Conservation (phyloP, 352 stramenopile species). For the Globisporangium paroecandrum region DNA sequence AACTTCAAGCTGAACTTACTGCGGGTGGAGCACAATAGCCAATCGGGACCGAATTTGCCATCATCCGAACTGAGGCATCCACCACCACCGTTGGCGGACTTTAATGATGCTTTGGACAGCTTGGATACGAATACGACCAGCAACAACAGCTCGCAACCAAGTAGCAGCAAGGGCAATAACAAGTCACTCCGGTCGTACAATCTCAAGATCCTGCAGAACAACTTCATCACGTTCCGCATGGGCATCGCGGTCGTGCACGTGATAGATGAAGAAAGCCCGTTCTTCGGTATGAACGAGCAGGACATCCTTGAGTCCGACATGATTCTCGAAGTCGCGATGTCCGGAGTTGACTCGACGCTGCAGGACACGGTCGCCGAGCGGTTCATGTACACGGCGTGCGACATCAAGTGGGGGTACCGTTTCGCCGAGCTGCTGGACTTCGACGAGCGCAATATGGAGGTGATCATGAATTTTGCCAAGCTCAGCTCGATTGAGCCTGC, state of each 20-base stretch:
- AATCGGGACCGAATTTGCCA: background rate
- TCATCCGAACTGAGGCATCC: background rate
- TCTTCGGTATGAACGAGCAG: slow-evolving; percentile 56
- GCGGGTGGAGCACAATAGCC: slow-evolving; percentile 55
- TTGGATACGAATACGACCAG: background rate
- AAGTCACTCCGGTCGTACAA: slow-evolving; percentile 74
- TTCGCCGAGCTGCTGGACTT: slow-evolving; percentile 77
- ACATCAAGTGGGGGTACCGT: slow-evolving; percentile 66
- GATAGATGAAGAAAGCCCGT: slow-evolving; percentile 63
- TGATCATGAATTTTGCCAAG: slow-evolving; percentile 81
- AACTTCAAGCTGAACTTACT: slow-evolving; percentile 78
- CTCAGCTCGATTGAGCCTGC: slow-evolving; percentile 57
- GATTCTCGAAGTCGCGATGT: slow-evolving; percentile 74
- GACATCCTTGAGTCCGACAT: slow-evolving; percentile 67
- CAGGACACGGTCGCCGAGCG: slow-evolving; percentile 80
- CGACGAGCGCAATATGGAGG: slow-evolving; percentile 52
- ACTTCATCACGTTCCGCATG: slow-evolving; percentile 87
- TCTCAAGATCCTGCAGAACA: slow-evolving; percentile 74
- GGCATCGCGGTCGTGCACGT: slow-evolving; percentile 76
- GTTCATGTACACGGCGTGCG: slow-evolving; percentile 67
- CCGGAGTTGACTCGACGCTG: slow-evolving; percentile 77
- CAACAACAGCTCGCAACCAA: background rate
- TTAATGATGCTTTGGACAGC: background rate
- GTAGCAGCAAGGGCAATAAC: slow-evolving; percentile 7
- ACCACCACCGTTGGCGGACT: background rate